phyloP scores from a whole-genome alignment of 1,284 basidiomycete genomes.

The Stereum hirsutum region DNA sequence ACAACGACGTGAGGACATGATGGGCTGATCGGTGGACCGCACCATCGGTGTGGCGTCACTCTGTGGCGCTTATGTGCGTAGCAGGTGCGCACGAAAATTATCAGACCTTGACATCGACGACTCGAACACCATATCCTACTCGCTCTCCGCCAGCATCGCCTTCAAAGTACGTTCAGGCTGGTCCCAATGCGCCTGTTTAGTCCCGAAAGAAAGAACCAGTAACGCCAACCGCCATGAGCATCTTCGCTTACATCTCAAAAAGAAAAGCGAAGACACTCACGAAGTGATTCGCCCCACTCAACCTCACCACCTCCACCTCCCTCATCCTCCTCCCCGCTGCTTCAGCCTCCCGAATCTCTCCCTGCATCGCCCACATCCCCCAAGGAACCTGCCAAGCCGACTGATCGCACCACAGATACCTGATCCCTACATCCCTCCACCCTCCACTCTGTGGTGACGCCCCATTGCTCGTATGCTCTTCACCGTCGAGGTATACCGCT shows the following conservation, averaged over 20 bases:
- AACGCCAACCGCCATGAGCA: not conserved
- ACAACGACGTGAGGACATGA: too few relatives aligned
- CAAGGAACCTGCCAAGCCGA: conserved; percentile 14
- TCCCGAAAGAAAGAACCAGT: too few relatives aligned
- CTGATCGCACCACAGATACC: conserved; percentile 15
- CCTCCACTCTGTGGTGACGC: too few relatives aligned
- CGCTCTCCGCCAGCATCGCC: conserved; percentile 1
- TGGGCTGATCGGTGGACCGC: too few relatives aligned
- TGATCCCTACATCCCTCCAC: conserved; percentile 10
- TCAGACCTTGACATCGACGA: too few relatives aligned
- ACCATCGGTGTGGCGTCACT: too few relatives aligned
- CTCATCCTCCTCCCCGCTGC: conserved; percentile 7
- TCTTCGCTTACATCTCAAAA: not conserved
- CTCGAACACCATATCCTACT: too few relatives aligned
- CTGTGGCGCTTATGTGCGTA: too few relatives aligned
- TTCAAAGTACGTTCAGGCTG: conserved; percentile 9
- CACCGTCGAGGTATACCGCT: conserved; percentile 5
- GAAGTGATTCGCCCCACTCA: conserved; percentile 16
- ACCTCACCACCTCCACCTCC: conserved; percentile 9
- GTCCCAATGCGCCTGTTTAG: conserved; percentile 13
- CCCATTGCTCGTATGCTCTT: not conserved
- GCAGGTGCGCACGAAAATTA: too few relatives aligned
- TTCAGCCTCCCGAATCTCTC: conserved; percentile 10
- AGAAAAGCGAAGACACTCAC: conserved; percentile 8
- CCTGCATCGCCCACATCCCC: conserved; percentile 10